These are phyloP conservation scores for Fistulifera pelliculosa DNA, from an alignment of 108 stramenopile genomes.

Conservation along the genomic window DNA sequence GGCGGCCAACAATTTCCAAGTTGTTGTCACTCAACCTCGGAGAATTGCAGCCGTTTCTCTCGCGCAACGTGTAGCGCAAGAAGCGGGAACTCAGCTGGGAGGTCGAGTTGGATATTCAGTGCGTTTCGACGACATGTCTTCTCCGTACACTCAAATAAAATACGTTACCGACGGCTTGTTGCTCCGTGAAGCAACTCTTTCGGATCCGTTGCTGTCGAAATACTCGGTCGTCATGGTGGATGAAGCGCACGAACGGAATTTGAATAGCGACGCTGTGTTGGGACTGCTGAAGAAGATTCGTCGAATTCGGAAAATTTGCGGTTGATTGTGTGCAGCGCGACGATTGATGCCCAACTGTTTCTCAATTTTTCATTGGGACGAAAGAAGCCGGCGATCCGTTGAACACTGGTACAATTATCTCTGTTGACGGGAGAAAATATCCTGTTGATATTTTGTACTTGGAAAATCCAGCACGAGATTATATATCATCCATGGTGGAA, in stretches of 20 bases:
- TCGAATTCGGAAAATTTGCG: constrained; percentile 65
- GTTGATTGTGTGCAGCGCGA: constrained; percentile 94
- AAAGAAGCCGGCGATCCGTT: constrained; percentile 3
- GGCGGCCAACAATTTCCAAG: constrained; percentile 55
- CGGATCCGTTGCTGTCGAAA: constrained; percentile 83
- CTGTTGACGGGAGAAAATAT: constrained; percentile 72
- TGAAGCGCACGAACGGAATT: constrained; percentile 91
- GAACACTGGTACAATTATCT: constrained; percentile 65
- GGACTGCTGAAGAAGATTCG: constrained; percentile 86
- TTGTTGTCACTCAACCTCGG: constrained; percentile 88
- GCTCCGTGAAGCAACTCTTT: constrained; percentile 75
- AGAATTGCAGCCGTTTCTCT: constrained; percentile 84
- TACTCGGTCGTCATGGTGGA: constrained; percentile 94
- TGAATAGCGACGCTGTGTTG: constrained; percentile 86
- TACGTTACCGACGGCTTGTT: constrained; percentile 91
- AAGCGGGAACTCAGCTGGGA: constrained; percentile 40
- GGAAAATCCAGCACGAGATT: constrained; percentile 66
- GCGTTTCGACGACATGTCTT: constrained; percentile 61
- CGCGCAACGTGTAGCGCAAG: constrained; percentile 71
- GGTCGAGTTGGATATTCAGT: constrained; percentile 66
- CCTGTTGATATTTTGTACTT: constrained; percentile 86
- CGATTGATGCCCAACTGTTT: constrained; percentile 91
- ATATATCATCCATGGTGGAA: constrained; percentile 68
- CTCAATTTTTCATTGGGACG: constrained; percentile 66
- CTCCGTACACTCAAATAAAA: constrained; percentile 53